These are phyloP conservation scores for Casaregolazyma lundiana DNA, from an alignment of 1,139 yeast genomes.

Conservation along the genomic window DNA sequence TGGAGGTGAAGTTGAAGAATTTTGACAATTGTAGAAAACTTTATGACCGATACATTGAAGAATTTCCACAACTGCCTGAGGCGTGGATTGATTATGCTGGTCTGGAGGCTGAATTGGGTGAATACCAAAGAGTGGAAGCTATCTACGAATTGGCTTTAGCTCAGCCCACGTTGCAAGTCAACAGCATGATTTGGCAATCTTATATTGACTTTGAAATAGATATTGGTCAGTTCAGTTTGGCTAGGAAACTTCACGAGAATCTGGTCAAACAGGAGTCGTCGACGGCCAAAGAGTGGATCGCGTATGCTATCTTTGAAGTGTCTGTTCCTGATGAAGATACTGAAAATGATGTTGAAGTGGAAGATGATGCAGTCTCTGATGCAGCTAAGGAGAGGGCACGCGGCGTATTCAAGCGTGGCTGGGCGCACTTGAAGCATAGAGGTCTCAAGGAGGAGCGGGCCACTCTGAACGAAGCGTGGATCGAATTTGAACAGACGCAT, in stretches of 20 bases:
- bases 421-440: constrained; percentile 40
- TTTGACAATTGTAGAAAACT: constrained; percentile 68
- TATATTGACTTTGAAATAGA: constrained; percentile 61
- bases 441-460: constrained; percentile 45
- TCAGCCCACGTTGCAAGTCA: constrained; percentile 33
- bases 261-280: constrained; percentile 25
- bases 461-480: constrained; percentile 58
- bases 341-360: constrained; percentile 34
- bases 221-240: constrained; percentile 51
- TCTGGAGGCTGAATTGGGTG: constrained; percentile 68
- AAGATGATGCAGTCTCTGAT: constrained; percentile 42
- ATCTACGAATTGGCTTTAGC: constrained; percentile 52
- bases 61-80: constrained; percentile 40
- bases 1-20: constrained; percentile 42
- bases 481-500: constrained; percentile 58
- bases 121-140: constrained; percentile 59
- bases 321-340: constrained; percentile 45
- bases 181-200: constrained; percentile 42
- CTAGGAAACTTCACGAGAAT: constrained; percentile 50
- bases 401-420: constrained; percentile 52
- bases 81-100: constrained; percentile 60
- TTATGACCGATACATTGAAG: constrained; percentile 63
- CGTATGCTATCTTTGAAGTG: constrained; percentile 67
- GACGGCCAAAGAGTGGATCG: constrained; percentile 53
- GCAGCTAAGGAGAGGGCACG: constrained; percentile 52